Evolutionary conservation across 2,329 filamentous ascomycete species (phyloP).

Genomic region (Thielaviopsis populi): DNA sequence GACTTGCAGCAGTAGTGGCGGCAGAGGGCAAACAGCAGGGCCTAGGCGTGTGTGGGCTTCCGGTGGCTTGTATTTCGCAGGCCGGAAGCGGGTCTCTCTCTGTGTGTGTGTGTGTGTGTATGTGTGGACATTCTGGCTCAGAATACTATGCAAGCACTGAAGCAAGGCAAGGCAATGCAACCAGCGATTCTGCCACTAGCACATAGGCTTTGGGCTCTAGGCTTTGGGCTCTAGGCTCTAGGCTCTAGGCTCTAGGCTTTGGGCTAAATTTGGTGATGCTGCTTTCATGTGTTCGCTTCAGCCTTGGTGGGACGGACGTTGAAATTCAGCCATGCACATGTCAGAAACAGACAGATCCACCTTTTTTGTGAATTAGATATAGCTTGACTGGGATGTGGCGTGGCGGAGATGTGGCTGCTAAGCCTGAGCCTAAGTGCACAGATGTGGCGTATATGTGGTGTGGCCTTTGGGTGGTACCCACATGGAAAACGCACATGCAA

Average conservation of each 20-base stretch:
- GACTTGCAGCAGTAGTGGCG: too few species aligned
- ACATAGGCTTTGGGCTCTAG: background rate
- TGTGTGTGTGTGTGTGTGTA: too few species aligned
- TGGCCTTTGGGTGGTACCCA: too few species aligned
- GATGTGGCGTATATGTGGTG: too few species aligned
- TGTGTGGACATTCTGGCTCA: too few species aligned
- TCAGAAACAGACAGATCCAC: background rate
- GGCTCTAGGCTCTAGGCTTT: background rate
- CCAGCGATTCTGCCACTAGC: background rate
- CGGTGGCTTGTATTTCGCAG: background rate
- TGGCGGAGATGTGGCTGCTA: background rate
- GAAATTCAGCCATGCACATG: background rate
- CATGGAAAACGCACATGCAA: too few species aligned
- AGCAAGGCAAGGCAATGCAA: too few species aligned
- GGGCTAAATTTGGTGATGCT: background rate
- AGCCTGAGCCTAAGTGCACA: too few species aligned
- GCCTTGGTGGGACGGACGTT: conserved; percentile 3
- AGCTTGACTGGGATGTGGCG: background rate
- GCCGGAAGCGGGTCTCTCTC: background rate
- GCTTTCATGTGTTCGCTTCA: background rate
- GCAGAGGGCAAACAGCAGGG: too few species aligned
- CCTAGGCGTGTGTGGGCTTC: too few species aligned
- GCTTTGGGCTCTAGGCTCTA: background rate
- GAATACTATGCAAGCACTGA: too few species aligned
- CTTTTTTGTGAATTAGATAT: background rate